Conservation (phyloP, 495 filamentous ascomycete genomes). For the Endocarpon pusillum region DNA sequence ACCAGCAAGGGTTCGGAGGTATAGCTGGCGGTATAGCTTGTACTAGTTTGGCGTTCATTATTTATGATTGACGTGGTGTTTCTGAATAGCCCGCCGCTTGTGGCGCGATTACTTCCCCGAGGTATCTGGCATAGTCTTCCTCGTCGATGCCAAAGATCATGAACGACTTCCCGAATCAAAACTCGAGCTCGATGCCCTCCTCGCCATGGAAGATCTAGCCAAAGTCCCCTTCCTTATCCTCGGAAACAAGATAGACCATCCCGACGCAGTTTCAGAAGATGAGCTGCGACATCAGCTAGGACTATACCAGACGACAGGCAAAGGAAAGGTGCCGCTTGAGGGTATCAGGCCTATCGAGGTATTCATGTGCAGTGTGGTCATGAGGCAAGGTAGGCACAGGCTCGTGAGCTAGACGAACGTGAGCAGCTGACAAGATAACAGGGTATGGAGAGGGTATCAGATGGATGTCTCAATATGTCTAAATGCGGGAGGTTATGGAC, state of each 20-base stretch:
- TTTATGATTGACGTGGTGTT: no score
- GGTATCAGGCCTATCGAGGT: constrained; percentile 92
- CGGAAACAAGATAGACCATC: constrained; percentile 98
- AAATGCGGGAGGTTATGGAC: no score
- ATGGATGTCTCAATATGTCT: constrained; percentile 38
- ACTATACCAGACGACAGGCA: constrained; percentile 91
- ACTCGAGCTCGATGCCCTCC: constrained; percentile 84
- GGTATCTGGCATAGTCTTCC: constrained; percentile 93
- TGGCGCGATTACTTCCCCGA: constrained; percentile 99
- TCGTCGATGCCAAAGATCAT: constrained; percentile 92
- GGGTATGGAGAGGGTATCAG: constrained; percentile 38
- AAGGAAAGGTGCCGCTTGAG: constrained; percentile 86
- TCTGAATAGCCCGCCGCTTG: constrained; percentile 56
- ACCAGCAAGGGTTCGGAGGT: no score
- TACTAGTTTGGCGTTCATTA: no score
- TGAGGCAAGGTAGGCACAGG: constrained; percentile 64
- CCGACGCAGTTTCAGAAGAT: constrained; percentile 85
- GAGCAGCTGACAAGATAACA: constrained; percentile 7
- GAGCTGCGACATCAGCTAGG: constrained; percentile 80
- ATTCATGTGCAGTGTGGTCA: constrained; percentile 97
- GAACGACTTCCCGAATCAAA: constrained; percentile 89
- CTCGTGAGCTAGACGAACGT: constrained; percentile 2
- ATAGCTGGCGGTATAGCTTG: no score
- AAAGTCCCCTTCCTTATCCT: constrained; percentile 93
- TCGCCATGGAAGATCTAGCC: constrained; percentile 79